Base-by-base conservation (phyloP, 768 basidiomycete genomes). In the Mycena albidolilacea region DNA sequence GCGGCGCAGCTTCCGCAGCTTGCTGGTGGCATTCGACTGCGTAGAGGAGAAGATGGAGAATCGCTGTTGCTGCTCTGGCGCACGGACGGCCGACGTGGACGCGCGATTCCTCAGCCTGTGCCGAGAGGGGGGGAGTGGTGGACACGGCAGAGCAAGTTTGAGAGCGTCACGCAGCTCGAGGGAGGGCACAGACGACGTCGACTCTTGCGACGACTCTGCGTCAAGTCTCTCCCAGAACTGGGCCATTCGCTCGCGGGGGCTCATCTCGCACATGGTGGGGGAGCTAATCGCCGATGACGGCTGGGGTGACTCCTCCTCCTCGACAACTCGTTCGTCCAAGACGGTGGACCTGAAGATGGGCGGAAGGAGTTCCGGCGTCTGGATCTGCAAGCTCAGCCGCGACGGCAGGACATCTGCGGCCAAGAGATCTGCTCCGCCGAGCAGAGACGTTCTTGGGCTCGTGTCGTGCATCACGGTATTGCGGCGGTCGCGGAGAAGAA, bases 151-250 rank as follows among this genome's bases (percentile, higher is more conserved):
- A 66, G n/a, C 69, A 41, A 58, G 71, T 35, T 50, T 66, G 23
- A 63, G 35, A 35, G 77, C 76, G 61, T 78, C 72, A 64, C 72
- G 73, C 66, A 39, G 66, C 74, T 75, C 68, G 35, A 70, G 52
- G 41, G 75, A 64, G 37, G 73, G 37, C n/a, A 50, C 38, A 58
- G 72, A 62, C 57, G 73, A 60, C 14, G 19, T 21, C 9, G 58
- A 58, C 23, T 67, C 48, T 41, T 60, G 70, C 15, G 62, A 35
- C 50, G 62, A 41, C 50, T 80, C 80, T 69, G 86, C 77, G 75
- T 88, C 87, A n/a, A 88, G 74, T 21, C 79, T 78, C 38, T 88
- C 84, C 87, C 87, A 88, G 73, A 89, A 86, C 35, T 81, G 75
- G 5, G 78, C 74, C 77, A 80, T 79, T 17, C 81, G 79, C 46